Percentiles rank a stretch among this genome's conserved stretches.
phyloP scores from a whole-genome alignment of 2,329 filamentous ascomycete genomes.

The Scopulariopsis brevicaulis region DNA sequence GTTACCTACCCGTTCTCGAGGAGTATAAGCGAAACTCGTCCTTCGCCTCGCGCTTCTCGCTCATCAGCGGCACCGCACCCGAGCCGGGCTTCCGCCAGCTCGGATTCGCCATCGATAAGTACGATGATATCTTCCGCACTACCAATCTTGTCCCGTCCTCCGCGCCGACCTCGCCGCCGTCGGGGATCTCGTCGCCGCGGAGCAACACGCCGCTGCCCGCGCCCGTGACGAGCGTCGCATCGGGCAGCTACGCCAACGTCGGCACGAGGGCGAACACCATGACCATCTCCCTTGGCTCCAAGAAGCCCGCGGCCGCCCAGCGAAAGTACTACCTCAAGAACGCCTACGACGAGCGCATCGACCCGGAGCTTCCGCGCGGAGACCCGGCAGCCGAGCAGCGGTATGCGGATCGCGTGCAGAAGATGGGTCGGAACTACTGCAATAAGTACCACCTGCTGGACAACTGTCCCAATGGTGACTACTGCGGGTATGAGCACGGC shows the following conservation, averaged over 20 bases:
- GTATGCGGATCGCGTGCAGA: conserved; percentile 9
- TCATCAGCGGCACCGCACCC: conserved; percentile 18
- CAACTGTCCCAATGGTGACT: conserved; percentile 8
- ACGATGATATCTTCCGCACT: conserved; percentile 17
- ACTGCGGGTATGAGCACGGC: conserved; percentile 11
- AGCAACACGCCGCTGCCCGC: neutral
- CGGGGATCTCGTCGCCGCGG: neutral
- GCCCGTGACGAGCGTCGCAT: neutral
- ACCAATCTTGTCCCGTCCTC: conserved; percentile 2
- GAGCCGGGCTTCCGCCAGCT: conserved; percentile 18
- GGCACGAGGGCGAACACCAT: conserved; percentile 3
- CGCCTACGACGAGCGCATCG: conserved; percentile 17
- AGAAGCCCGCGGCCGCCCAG: conserved; percentile 9
- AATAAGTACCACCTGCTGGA: conserved; percentile 11
- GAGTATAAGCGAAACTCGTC: conserved; percentile 22
- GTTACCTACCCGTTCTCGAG: conserved; percentile 48
- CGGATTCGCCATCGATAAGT: conserved; percentile 13
- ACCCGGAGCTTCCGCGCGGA: conserved; percentile 14
- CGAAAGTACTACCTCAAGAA: conserved; percentile 17
- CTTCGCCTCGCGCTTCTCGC: conserved; percentile 15
- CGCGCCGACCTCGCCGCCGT: neutral
- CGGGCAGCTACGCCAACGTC: neutral
- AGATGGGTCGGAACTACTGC: conserved; percentile 10
- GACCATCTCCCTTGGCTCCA: conserved; percentile 15
- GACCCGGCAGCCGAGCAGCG: conserved; percentile 10